These are phyloP conservation scores for Chiua virens DNA, from an alignment of 768 basidiomycete species.

Conservation along the genomic window DNA sequence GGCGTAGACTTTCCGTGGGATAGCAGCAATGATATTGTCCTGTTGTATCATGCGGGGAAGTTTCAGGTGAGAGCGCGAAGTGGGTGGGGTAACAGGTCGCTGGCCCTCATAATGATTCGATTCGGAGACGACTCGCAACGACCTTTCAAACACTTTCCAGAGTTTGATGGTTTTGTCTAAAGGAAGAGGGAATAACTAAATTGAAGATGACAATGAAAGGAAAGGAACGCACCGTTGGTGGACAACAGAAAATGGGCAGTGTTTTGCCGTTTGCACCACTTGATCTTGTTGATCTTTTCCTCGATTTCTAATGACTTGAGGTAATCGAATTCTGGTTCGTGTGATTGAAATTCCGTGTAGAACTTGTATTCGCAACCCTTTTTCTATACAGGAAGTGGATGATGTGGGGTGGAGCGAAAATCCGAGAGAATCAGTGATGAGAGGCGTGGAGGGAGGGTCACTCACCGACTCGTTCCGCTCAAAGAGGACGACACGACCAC, in stretches of 20 bases:
- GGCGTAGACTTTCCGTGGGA: conserved; percentile 97
- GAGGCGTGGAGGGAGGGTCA: conserved; percentile 13
- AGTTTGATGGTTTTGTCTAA: conserved; percentile 99
- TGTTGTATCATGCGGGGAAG: conserved; percentile 91
- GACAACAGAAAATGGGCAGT: conserved; percentile 95
- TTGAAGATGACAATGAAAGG: neutral
- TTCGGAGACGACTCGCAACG: conserved; percentile 92
- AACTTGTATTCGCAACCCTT: conserved; percentile 99
- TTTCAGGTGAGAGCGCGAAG: conserved; percentile 58
- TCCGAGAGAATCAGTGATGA: conserved; percentile 36
- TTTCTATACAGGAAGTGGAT: conserved; percentile 59
- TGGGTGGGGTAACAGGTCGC: conserved; percentile 65
- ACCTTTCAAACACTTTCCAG: conserved; percentile 99
- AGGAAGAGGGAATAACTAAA: conserved; percentile 1
- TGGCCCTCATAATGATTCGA: conserved; percentile 90
- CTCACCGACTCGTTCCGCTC: conserved; percentile 96
- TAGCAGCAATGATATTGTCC: conserved; percentile 98
- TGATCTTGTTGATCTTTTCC: conserved; percentile 99
- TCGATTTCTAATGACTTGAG: conserved; percentile 99
- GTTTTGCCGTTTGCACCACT: conserved; percentile 99
- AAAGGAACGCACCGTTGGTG: conserved; percentile 75
- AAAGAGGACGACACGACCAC: conserved; percentile 96
- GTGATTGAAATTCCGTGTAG: conserved; percentile 99
- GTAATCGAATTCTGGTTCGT: conserved; percentile 99
- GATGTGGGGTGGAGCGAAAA: conserved; percentile 18